Base-by-base conservation (phyloP, 2,329 filamentous ascomycete genomes). In the Tolypocladium inflatum region DNA sequence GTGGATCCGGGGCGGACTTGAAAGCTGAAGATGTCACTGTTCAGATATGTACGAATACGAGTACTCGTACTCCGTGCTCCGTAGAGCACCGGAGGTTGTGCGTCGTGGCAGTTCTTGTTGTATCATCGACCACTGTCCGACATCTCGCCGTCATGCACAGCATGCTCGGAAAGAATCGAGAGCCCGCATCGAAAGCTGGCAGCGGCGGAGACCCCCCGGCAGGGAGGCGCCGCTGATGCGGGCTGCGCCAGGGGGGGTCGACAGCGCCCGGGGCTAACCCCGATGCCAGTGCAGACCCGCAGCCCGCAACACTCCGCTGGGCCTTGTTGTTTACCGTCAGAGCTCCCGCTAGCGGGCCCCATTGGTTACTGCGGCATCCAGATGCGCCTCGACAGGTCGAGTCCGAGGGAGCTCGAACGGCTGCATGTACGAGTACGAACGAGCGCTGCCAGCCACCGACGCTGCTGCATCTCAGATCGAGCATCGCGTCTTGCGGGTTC, bases 291-390 rank as follows among this genome's bases (percentile, higher is more conserved):
- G 43, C 23, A 48, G 43, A 19, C 43, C 42, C 42, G 42, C 21
- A 26, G 42, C 42, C 42, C 42, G 42, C 21, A 26, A 15, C 42
- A 21, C 43, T 48, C n/a, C 48, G 7, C 26, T 35, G 26, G 3
- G 30, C 30, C 26, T 52, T 52, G 30, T 35, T 52, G 48, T 37
- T 52, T 52, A 37, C 48, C 48, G 19, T 42, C 21, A 21, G 26
- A 4, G 33, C 30, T 15, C 4, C 37, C 35, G 17, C 39, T 39
- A 57, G 54, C 48, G 54, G 58, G 55, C 55, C 56, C 60, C 59
- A 56, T 58, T 63, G 63, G 64, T 65, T 66, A 64, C 64, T 62
- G 58, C 57, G 61, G 63, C 63, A 66, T 59, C 64, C 63, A 58
- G 54, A 57, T 37, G 41, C 58, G 48, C 50, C 45, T 41, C 48